Evolutionary conservation across 177 flowering plant species (phyloP).

Genomic region (Vitis hybrid): DNA sequence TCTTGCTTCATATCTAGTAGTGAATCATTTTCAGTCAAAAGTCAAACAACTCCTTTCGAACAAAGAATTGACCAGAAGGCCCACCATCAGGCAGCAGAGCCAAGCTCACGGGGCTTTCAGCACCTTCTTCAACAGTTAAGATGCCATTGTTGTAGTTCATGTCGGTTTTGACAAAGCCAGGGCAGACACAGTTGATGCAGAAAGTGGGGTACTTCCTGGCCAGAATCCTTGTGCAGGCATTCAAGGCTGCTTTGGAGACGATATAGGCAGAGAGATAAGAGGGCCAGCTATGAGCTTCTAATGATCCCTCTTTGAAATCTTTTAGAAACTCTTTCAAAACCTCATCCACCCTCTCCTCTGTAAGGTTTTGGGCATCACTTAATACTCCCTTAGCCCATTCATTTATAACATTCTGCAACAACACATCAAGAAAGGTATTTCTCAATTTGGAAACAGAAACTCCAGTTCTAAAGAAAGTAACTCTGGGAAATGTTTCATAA

Average conservation of each 20-base stretch:
- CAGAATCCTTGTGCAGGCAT: slow-evolving; percentile 47
- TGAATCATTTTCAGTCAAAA: slow-evolving; percentile 6
- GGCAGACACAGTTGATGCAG: slow-evolving; percentile 43
- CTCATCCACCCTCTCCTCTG: slow-evolving; percentile 33
- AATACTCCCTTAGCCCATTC: slow-evolving; percentile 34
- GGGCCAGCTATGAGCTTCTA: slow-evolving; percentile 33
- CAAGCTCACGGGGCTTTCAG: slow-evolving; percentile 32
- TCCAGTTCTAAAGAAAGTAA: too few relatives aligned
- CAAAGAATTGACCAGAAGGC: slow-evolving; percentile 50
- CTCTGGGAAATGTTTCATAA: too few relatives aligned
- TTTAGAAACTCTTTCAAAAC: slow-evolving; percentile 18
- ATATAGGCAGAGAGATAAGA: slow-evolving; percentile 15
- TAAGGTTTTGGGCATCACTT: slow-evolving; percentile 25
- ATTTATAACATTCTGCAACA: slow-evolving; percentile 25
- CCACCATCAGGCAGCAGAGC: slow-evolving; percentile 48
- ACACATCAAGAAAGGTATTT: background rate
- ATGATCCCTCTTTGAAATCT: slow-evolving; percentile 30
- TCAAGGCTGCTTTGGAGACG: slow-evolving; percentile 32
- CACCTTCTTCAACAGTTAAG: slow-evolving; percentile 40
- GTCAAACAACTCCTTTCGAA: slow-evolving; percentile 17
- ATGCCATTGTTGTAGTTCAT: slow-evolving; percentile 31
- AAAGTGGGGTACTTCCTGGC: slow-evolving; percentile 41
- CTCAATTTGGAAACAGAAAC: too few relatives aligned
- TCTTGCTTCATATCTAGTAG: background rate
- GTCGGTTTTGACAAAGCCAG: slow-evolving; percentile 51